Evolutionary conservation across 495 filamentous ascomycete genomes (phyloP).

Genomic region (Extremus antarcticus): DNA sequence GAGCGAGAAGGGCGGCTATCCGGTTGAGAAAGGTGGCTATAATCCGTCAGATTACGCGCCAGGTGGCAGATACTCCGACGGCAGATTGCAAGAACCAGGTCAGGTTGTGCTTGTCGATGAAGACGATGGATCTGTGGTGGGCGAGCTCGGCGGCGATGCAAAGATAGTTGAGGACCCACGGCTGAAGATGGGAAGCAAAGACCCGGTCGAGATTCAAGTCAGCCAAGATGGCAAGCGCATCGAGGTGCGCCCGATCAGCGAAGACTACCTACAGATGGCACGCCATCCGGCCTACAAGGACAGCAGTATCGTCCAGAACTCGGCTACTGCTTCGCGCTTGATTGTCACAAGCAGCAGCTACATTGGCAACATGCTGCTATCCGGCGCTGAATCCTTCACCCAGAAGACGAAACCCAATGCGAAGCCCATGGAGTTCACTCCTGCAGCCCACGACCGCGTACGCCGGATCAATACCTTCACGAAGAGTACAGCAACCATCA

Average conservation of each 20-base stretch:
- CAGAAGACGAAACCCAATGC: conserved; percentile 61
- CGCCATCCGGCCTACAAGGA: conserved; percentile 82
- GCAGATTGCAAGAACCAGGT: conserved; percentile 33
- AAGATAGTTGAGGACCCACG: conserved; percentile 62
- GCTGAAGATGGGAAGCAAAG: conserved; percentile 77
- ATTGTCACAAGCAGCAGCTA: conserved; percentile 79
- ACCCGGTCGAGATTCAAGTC: conserved; percentile 82
- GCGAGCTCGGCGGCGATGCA: conserved; percentile 76
- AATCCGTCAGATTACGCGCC: conserved; percentile 71
- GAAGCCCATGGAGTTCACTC: conserved; percentile 79
- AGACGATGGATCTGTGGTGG: conserved; percentile 85
- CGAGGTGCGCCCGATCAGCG: conserved; percentile 61
- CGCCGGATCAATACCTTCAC: conserved; percentile 78
- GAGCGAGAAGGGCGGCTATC: conserved; percentile 30
- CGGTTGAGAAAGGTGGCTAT: conserved; percentile 36
- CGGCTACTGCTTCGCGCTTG: conserved; percentile 79
- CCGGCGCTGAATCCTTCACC: conserved; percentile 68
- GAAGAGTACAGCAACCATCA: conserved; percentile 61
- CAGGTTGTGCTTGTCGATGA: conserved; percentile 93
- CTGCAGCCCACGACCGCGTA: conserved; percentile 71
- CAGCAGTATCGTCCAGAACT: conserved; percentile 77
- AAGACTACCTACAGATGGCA: conserved; percentile 69
- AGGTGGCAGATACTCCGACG: conserved; percentile 57
- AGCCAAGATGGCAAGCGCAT: conserved; percentile 63
- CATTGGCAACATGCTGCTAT: conserved; percentile 63